Percentiles rank a stretch among this genome's conserved stretches.
These are phyloP conservation scores for Talaromyces sp. DNA, from an alignment of 2,329 filamentous ascomycete genomes.

Conservation along the genomic window DNA sequence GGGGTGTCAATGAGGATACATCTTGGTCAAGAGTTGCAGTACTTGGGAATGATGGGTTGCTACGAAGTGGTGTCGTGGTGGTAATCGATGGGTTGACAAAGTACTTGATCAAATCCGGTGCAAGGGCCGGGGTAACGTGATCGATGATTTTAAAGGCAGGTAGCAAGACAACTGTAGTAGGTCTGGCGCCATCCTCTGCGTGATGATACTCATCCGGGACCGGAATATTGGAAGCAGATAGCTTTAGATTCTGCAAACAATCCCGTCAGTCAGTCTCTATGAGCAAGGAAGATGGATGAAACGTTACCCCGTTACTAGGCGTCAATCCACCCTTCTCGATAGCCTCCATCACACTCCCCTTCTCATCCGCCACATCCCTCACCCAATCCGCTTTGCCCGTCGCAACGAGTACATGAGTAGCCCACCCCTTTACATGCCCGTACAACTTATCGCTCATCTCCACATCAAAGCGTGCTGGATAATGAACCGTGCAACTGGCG, in stretches of 20 bases:
- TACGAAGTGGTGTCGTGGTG: constrained; percentile 66
- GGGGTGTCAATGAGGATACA: constrained; percentile 34
- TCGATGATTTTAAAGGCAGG: constrained; percentile 80
- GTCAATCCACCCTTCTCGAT: constrained; percentile 49
- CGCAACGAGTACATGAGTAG: constrained; percentile 83
- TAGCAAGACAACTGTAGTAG: constrained; percentile 77
- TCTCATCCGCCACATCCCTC: constrained; percentile 80
- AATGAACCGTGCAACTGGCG: constrained; percentile 70
- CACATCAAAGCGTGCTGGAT: constrained; percentile 69
- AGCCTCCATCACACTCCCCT: constrained; percentile 78
- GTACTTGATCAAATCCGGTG: constrained; percentile 65
- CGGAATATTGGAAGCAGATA: constrained; percentile 88
- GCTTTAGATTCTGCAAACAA: constrained; percentile 66
- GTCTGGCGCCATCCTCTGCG: constrained; percentile 54
- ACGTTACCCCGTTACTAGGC: constrained; percentile 42
- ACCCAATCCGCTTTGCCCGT: constrained; percentile 98
- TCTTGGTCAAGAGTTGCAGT: constrained; percentile 24
- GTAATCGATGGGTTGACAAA: constrained; percentile 68
- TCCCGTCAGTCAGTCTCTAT: not conserved
- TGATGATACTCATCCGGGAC: constrained; percentile 63
- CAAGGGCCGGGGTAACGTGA: constrained; percentile 72
- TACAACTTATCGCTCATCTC: constrained; percentile 77
- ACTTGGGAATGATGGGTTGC: not conserved
- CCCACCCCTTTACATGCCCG: constrained; percentile 80
- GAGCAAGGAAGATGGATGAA: not conserved